These are phyloP conservation scores for Coniochaeta sp. DNA, from an alignment of 2,329 filamentous ascomycete genomes.

Conservation along the genomic window DNA sequence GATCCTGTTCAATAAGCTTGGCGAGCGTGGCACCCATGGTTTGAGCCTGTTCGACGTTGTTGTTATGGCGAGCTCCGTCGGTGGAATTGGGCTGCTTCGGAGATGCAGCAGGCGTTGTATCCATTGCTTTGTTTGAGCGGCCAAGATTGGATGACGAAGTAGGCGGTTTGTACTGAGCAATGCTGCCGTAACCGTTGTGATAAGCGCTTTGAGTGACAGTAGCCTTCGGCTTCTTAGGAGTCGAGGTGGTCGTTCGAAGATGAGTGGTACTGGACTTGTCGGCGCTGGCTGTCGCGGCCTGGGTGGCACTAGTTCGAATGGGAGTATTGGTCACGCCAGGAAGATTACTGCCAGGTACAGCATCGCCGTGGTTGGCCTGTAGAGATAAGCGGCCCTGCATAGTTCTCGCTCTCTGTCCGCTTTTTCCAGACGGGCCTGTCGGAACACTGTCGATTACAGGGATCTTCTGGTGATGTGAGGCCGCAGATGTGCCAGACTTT, in stretches of 20 bases:
- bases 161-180: not conserved
- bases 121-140: not conserved
- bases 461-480: not conserved
- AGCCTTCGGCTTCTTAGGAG: not conserved
- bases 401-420: not conserved
- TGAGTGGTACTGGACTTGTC: too few relatives aligned
- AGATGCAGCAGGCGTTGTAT: not conserved
- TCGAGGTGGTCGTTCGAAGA: not conserved
- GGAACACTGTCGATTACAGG: not conserved
- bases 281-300: not conserved
- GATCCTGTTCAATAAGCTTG: constrained; percentile 8
- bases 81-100: not conserved
- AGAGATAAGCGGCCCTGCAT: not conserved
- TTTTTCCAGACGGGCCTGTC: not conserved
- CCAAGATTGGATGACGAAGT: not conserved
- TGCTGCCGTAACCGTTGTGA: not conserved
- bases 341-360: not conserved
- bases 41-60: not conserved
- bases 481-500: not conserved
- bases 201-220: too few relatives aligned
- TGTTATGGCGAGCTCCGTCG: not conserved
- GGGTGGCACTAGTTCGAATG: not conserved
- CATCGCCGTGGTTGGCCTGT: not conserved
- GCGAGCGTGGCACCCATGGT: constrained; percentile 2
- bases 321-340: not conserved